These are phyloP conservation scores for Chytriomyces sp. DNA, from an alignment of 192 early-diverging fungal species.

Conservation along the genomic window DNA sequence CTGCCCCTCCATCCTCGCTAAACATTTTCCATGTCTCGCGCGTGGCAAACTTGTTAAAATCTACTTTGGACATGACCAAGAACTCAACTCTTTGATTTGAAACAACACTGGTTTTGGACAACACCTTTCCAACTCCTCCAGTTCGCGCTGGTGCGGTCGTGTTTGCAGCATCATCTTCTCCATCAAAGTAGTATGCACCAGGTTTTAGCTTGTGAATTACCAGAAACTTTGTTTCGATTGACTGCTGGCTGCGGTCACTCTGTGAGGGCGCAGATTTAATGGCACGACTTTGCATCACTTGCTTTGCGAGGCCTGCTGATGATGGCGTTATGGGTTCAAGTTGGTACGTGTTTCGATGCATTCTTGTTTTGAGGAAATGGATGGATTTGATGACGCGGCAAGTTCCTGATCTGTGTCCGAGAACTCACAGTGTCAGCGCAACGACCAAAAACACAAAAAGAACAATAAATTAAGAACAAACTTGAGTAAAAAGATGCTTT, in stretches of 20 bases:
- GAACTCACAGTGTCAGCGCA: not conserved
- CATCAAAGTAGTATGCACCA: conserved; percentile 45
- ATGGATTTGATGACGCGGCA: conserved; percentile 47
- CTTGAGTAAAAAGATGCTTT: conserved; percentile 43
- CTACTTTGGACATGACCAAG: conserved; percentile 41
- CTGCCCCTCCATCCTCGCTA: conserved; percentile 13
- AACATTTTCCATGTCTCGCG: conserved; percentile 36
- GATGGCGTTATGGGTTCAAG: no score
- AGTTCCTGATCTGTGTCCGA: conserved; percentile 39
- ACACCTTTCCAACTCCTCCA: conserved; percentile 6
- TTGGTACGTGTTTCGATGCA: no score
- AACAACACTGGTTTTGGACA: conserved; percentile 26
- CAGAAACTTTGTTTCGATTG: conserved; percentile 40
- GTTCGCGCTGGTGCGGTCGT: not conserved
- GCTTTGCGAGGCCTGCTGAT: no score
- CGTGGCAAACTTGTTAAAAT: conserved; percentile 46
- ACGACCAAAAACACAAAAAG: not conserved
- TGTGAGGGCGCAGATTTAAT: no score
- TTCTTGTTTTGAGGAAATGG: conserved; percentile 29
- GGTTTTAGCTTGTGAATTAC: conserved; percentile 36
- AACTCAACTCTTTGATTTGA: conserved; percentile 33
- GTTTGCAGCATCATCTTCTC: conserved; percentile 14
- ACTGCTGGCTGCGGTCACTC: not conserved
- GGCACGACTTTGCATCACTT: no score
- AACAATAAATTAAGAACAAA: conserved; percentile 12